phyloP scores from a whole-genome alignment of 306 rosid species.

The Oemleria cerasiformis region DNA sequence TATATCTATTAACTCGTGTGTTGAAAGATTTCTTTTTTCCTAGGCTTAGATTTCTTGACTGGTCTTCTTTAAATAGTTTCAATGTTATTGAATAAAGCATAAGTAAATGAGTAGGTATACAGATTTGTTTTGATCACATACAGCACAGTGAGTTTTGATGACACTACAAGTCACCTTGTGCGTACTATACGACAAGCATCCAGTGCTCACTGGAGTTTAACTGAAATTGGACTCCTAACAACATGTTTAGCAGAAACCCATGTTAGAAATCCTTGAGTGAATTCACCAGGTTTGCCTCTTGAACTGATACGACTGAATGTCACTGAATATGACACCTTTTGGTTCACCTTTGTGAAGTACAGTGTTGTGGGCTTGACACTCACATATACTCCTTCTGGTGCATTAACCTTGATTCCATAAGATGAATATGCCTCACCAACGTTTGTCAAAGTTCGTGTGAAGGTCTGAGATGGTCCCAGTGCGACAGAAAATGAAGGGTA shows the following conservation, averaged over 20 bases:
- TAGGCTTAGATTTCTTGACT: neutral
- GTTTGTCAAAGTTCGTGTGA: slow-evolving; percentile 73
- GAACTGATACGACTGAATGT: slow-evolving; percentile 36
- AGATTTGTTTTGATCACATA: neutral
- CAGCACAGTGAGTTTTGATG: slow-evolving; percentile 16
- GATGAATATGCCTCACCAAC: slow-evolving; percentile 56
- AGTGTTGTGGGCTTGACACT: slow-evolving; percentile 47
- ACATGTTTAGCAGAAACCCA: slow-evolving; percentile 46
- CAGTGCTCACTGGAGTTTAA: slow-evolving; percentile 30
- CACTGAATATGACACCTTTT: slow-evolving; percentile 49
- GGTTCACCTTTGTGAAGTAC: slow-evolving; percentile 50
- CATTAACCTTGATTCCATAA: slow-evolving; percentile 32
- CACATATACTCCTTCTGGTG: slow-evolving; percentile 57
- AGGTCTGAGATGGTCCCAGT: slow-evolving; percentile 51
- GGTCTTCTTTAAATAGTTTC: slow-evolving; percentile 6
- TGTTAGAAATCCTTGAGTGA: slow-evolving; percentile 51
- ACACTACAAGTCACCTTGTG: slow-evolving; percentile 23
- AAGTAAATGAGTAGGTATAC: neutral
- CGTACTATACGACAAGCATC: slow-evolving; percentile 9
- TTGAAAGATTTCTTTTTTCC: neutral
- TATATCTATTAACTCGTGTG: neutral
- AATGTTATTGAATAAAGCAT: neutral
- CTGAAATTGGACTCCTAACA: slow-evolving; percentile 55
- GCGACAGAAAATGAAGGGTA: slow-evolving; percentile 63
- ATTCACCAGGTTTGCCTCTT: slow-evolving; percentile 25